Evolutionary conservation across 768 basidiomycete genomes (phyloP).

Genomic region (Bullera alba): DNA sequence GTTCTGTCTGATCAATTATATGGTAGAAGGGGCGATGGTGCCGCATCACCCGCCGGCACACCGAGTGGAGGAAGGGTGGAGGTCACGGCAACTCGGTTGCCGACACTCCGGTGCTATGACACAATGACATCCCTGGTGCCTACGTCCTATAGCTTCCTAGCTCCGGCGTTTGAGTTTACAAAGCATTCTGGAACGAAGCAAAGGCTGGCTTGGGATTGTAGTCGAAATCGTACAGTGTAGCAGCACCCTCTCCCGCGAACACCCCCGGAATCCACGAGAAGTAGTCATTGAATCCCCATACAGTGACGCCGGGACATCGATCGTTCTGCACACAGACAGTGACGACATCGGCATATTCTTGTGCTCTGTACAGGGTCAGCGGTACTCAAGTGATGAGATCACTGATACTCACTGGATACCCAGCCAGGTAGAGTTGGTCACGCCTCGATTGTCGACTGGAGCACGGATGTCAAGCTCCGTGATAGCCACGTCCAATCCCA

Average conservation of each 20-base stretch:
- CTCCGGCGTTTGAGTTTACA: too few species aligned
- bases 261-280: slow-evolving; percentile 33
- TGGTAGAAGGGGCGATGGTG: too few species aligned
- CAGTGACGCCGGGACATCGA: slow-evolving; percentile 27
- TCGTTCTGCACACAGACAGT: slow-evolving; percentile 25
- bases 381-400: neutral
- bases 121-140: too few species aligned
- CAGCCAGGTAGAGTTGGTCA: slow-evolving; percentile 23
- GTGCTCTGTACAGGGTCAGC: slow-evolving; percentile 10
- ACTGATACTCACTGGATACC: slow-evolving; percentile 17
- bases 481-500: slow-evolving; percentile 36
- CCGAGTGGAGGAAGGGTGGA: too few species aligned
- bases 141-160: too few species aligned
- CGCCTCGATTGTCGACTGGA: slow-evolving; percentile 20
- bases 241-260: slow-evolving; percentile 25
- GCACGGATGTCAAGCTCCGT: slow-evolving; percentile 39
- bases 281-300: slow-evolving; percentile 29
- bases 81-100: too few species aligned
- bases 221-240: slow-evolving; percentile 17
- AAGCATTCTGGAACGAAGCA: slow-evolving; percentile 5
- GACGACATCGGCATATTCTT: slow-evolving; percentile 24
- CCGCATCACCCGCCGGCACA: too few species aligned
- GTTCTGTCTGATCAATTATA: too few species aligned
- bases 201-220: slow-evolving; percentile 28
- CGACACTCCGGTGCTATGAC: too few species aligned